phyloP scores from a whole-genome alignment of 371 early-diverging fungal species.

The Mucor mucedo region DNA sequence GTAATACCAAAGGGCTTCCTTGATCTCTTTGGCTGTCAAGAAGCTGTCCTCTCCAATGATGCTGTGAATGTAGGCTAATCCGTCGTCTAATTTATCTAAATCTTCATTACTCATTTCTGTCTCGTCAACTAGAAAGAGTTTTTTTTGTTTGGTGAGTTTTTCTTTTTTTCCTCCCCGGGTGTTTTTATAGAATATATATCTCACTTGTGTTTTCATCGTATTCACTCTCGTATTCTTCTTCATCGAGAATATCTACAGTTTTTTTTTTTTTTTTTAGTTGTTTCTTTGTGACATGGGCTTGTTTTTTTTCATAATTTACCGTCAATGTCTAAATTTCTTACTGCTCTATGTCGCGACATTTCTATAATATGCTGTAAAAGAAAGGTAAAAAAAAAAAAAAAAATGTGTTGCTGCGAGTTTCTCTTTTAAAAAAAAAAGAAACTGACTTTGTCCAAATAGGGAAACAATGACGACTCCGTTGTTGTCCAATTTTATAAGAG shows the following conservation, averaged over 20 bases:
- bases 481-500: too few species aligned
- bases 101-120: constrained; percentile 51
- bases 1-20: constrained; percentile 71
- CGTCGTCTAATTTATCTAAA: constrained; percentile 55
- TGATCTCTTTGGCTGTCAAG: constrained; percentile 60
- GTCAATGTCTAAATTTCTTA: constrained; percentile 73
- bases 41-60: constrained; percentile 59
- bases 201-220: constrained; percentile 57
- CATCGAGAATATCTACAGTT: constrained; percentile 64
- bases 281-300: background rate
- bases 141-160: background rate
- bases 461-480: too few species aligned
- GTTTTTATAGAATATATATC: background rate
- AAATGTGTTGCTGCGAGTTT: too few species aligned
- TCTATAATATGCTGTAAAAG: background rate
- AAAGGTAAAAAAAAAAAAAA: background rate
- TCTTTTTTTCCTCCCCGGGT: background rate
- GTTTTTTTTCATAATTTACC: constrained; percentile 42
- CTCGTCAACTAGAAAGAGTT: constrained; percentile 37
- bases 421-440: too few species aligned
- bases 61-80: constrained; percentile 51
- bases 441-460: too few species aligned
- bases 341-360: constrained; percentile 79
- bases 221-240: constrained; percentile 63
- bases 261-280: background rate